These are phyloP conservation scores for Rhynchosporium secalis DNA, from an alignment of 2,329 filamentous ascomycete genomes.

Conservation along the genomic window DNA sequence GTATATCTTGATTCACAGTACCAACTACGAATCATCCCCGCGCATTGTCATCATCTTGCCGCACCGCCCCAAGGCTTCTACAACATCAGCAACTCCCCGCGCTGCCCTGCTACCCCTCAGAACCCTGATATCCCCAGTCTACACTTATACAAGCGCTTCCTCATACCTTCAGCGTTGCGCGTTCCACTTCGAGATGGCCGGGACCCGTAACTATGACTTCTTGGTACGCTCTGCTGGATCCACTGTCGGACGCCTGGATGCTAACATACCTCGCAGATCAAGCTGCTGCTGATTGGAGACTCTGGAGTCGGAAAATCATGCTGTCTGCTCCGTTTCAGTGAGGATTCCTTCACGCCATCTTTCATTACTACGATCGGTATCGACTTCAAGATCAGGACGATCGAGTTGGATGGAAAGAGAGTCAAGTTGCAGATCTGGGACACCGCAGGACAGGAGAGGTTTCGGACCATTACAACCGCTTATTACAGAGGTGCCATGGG, in stretches of 20 bases:
- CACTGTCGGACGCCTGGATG: neutral
- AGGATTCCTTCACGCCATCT: slow-evolving; percentile 98
- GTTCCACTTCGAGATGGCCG: slow-evolving; percentile 67
- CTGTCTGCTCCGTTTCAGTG: slow-evolving; percentile 94
- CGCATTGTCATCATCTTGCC: slow-evolving; percentile 20
- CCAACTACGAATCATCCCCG: slow-evolving; percentile 1
- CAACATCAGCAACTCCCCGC: slow-evolving; percentile 18
- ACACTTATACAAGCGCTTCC: slow-evolving; percentile 13
- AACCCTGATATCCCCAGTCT: slow-evolving; percentile 7
- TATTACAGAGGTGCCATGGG: slow-evolving; percentile 99
- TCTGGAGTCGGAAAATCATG: slow-evolving; percentile 99
- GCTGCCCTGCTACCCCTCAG: slow-evolving; percentile 21
- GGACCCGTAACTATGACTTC: slow-evolving; percentile 98
- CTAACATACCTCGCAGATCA: slow-evolving; percentile 54
- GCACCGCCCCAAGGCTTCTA: slow-evolving; percentile 18
- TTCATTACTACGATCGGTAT: slow-evolving; percentile 99
- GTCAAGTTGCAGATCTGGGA: slow-evolving; percentile 99
- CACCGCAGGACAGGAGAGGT: slow-evolving; percentile 95
- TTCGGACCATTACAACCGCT: slow-evolving; percentile 97
- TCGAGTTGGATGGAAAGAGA: slow-evolving; percentile 97
- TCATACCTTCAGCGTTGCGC: slow-evolving; percentile 20
- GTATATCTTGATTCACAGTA: neutral
- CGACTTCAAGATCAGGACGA: slow-evolving; percentile 99
- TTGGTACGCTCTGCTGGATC: slow-evolving; percentile 60
- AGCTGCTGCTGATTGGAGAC: slow-evolving; percentile 99